Evolutionary conservation across 2,329 filamentous ascomycete species (phyloP).

Genomic region (Coleophoma eucalyptorum): DNA sequence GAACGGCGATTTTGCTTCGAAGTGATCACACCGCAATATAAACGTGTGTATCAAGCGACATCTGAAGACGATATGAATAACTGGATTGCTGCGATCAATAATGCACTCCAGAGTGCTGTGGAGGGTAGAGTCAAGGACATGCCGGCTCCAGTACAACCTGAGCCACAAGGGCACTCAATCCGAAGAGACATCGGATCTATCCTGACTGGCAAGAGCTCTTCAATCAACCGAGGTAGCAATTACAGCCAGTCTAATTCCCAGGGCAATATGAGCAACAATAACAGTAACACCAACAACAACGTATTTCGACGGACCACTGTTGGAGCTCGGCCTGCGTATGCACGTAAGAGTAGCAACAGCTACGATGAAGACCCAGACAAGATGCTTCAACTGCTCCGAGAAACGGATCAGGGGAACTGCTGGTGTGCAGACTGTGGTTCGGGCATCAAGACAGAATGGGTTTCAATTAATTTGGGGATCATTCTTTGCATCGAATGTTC

Average conservation of each 20-base stretch:
- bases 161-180: slow-evolving; percentile 45
- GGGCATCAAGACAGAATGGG: slow-evolving; percentile 93
- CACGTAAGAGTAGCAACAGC: slow-evolving; percentile 64
- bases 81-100: slow-evolving; percentile 96
- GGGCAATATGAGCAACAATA: slow-evolving; percentile 6
- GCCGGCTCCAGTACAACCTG: slow-evolving; percentile 31
- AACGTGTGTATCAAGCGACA: slow-evolving; percentile 94
- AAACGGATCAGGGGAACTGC: slow-evolving; percentile 87
- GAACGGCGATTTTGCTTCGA: slow-evolving; percentile 97
- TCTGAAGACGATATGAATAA: slow-evolving; percentile 97
- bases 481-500: slow-evolving; percentile 97
- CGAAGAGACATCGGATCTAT: slow-evolving; percentile 89
- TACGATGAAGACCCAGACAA: slow-evolving; percentile 83
- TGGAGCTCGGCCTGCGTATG: slow-evolving; percentile 74
- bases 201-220: slow-evolving; percentile 86
- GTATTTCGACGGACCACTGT: slow-evolving; percentile 87
- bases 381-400: slow-evolving; percentile 80
- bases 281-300: slow-evolving; percentile 37
- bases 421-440: slow-evolving; percentile 95
- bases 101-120: slow-evolving; percentile 91
- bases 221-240: slow-evolving; percentile 45
- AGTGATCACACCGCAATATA: slow-evolving; percentile 94
- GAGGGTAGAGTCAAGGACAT: slow-evolving; percentile 67
- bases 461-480: slow-evolving; percentile 95
- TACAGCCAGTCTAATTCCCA: slow-evolving; percentile 46